phyloP scores from a whole-genome alignment of 169 alveolate genomes.

The Cryptosporidium sp. region DNA sequence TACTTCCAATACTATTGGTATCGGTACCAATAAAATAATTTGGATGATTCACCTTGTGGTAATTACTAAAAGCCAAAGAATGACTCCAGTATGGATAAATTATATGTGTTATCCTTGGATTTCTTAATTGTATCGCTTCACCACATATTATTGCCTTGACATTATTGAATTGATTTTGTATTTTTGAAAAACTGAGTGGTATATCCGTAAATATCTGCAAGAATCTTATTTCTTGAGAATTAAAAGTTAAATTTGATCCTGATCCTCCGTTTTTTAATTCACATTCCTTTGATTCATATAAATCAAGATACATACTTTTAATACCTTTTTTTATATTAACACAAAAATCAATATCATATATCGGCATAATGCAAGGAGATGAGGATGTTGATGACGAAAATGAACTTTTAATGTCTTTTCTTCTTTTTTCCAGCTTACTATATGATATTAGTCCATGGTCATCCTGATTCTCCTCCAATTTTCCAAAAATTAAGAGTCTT shows the following conservation, averaged over 20 bases:
- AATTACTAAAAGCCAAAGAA: constrained; percentile 34
- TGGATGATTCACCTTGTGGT: neutral
- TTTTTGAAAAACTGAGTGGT: constrained; percentile 44
- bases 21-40: neutral
- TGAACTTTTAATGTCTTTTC: neutral
- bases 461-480: neutral
- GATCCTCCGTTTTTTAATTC: neutral
- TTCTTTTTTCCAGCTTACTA: neutral
- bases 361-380: neutral
- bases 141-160: constrained; percentile 67
- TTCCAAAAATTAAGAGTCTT: neutral
- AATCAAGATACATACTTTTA: constrained; percentile 29
- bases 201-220: constrained; percentile 46
- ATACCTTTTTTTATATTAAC: constrained; percentile 18
- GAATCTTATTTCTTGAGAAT: constrained; percentile 6
- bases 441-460: constrained; percentile 3
- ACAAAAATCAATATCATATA: constrained; percentile 34
- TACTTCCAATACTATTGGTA: neutral
- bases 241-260: neutral
- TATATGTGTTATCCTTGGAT: neutral
- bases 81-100: constrained; percentile 66
- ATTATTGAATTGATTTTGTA: constrained; percentile 19
- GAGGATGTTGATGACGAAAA: neutral
- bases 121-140: constrained; percentile 15
- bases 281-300: neutral